phyloP scores from a whole-genome alignment of 306 rosid genomes.

The Malus sylvestris region DNA sequence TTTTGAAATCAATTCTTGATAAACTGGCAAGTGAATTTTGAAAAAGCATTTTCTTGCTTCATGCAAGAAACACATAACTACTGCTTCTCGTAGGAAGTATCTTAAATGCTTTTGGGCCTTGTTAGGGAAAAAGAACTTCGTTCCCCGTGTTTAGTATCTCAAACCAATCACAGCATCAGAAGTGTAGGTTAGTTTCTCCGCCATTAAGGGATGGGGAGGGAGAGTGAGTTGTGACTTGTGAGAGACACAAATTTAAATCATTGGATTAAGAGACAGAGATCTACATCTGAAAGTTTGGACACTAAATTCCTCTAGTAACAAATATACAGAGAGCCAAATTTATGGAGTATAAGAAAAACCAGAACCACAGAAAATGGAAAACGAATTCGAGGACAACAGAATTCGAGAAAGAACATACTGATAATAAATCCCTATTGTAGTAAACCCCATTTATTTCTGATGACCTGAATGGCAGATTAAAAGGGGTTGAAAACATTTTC shows the following conservation, averaged over 20 bases:
- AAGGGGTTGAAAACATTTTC: conserved; percentile 51
- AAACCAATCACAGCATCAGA: background rate
- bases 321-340: conserved; percentile 4
- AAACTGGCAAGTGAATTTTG: too few species aligned
- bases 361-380: conserved; percentile 24
- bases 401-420: conserved; percentile 26
- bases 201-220: background rate
- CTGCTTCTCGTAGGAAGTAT: too few species aligned
- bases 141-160: too few species aligned
- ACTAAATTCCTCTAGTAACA: background rate
- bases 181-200: background rate
- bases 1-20: too few species aligned
- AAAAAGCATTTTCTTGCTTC: too few species aligned
- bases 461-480: conserved; percentile 33
- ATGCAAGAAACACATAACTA: too few species aligned
- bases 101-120: background rate
- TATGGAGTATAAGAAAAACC: conserved; percentile 16
- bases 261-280: conserved; percentile 1
- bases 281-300: conserved; percentile 4
- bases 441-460: conserved; percentile 58
- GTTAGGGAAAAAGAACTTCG: background rate
- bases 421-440: conserved; percentile 38
- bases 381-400: conserved; percentile 21
- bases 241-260: background rate
- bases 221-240: background rate